Base-by-base conservation (phyloP, 148 eudicot genomes). In the Chenopodium album region DNA sequence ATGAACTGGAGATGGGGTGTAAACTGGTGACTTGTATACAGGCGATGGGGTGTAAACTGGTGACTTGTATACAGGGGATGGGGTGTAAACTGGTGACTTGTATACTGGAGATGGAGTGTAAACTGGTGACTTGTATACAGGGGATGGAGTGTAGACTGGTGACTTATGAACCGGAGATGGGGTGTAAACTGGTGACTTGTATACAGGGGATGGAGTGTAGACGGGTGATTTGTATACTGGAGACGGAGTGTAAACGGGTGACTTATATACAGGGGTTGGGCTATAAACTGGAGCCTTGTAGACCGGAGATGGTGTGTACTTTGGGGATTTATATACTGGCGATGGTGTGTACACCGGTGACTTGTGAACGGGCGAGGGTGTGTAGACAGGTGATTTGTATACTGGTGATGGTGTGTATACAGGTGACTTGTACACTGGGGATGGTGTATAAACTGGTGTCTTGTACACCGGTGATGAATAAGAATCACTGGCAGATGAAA, bases 401-500 rank as follows among this genome's bases (percentile, higher is more conserved):
- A 12, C 56, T 14, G 56, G 56, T 10, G 79, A 41, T 22, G 79
- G 71, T n/a, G 32, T 13, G 20, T 77, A 50, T 11, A 48, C 23
- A 2, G 79, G 79, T 0, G 62, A 29, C 20, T 34, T 63, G 32
- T 77, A 41, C 11, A 23, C 34, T 0, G 71, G 56, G 1, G 71
- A 63, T 12, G 79, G 71, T 9, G 29, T 37, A n/a, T 77, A 37
- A 20, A 16, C 5, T 0, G 56, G 79, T 17, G 68, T 29, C 28
- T 77, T 63, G 14, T 77, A 63, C 11, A 20, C 32, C 3, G 79
- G 79, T 0, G 69, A 5, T 1, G 69, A n/a, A 41, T 77, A 62
- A 14, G 62, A 56, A 19, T 34, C 65, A n/a, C 65, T 37, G 23
- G 71, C 80, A 23, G 73, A 66, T 23, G 80, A 65, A 46, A 66